Base-by-base conservation (phyloP, 108 stramenopile genomes). In the Fistulifera solaris region DNA sequence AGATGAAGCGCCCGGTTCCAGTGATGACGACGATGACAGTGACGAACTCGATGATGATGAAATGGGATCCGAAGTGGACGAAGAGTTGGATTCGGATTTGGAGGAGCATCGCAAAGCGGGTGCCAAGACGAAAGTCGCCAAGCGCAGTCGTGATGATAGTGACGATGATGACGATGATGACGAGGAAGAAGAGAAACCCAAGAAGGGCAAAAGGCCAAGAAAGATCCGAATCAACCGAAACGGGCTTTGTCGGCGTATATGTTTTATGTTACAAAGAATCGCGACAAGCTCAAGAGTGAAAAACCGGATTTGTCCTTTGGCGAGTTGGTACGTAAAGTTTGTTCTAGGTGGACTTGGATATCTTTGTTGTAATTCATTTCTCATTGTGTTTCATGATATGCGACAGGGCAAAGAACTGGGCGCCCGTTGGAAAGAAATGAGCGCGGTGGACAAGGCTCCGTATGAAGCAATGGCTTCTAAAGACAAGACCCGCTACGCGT, bases 201-300 rank as follows among this genome's bases (percentile, higher is more conserved):
- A 64, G 28, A 66, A 62, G 57, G 12, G 40, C 27, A 58, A 39
- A 73, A 70, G 61, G 57, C 27, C 2, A 72, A 76, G 54, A 82
- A 82, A 40, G 81, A 82, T 52, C 76, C 76, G 18, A 78, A 82
- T 67, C 72, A 67, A 22, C 78, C 78, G 0, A 87, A 88, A 66
- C 48, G 70, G 23, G 67, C 71, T 16, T 56, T 54, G 61, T 68
- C 63, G 46, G 71, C 80, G 17, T 93, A 75, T 75, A 72, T 88
- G 68, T 61, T 78, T 54, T 93, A 67, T 57, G 42, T 61, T 2
- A 75, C 69, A 46, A 66, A 72, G 40, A 62, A 60, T 26, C 70
- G 91, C 31, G 62, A 67, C 16, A 64, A 75, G 35, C 40, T 88
- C 21, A 83, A 83, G 52, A 71, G 75, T 39, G 80, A 88, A 31